These are phyloP conservation scores for Paxillus rubicundulus DNA, from an alignment of 768 basidiomycete genomes.

Conservation along the genomic window DNA sequence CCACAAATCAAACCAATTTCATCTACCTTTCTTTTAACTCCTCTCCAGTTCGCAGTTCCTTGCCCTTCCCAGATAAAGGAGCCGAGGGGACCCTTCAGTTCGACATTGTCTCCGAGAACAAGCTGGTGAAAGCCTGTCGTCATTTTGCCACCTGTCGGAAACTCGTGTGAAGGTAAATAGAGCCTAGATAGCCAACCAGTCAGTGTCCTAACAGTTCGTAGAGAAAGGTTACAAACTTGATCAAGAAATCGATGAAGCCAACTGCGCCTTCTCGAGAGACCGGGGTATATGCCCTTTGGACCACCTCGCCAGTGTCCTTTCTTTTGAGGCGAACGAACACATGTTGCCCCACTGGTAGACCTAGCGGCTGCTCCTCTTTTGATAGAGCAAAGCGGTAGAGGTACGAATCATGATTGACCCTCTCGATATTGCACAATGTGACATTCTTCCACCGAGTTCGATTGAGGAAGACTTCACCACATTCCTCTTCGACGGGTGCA, in stretches of 20 bases:
- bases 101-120: constrained; percentile 45
- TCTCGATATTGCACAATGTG: constrained; percentile 35
- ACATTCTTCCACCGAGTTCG: constrained; percentile 48
- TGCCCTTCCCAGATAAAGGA: constrained; percentile 51
- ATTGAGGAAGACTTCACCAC: constrained; percentile 38
- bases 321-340: constrained; percentile 49
- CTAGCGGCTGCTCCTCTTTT: constrained; percentile 40
- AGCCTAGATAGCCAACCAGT: constrained; percentile 31
- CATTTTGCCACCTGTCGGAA: constrained; percentile 52
- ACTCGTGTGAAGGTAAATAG: constrained; percentile 38
- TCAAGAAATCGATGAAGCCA: constrained; percentile 51
- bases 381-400: constrained; percentile 51
- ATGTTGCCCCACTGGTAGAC: constrained; percentile 59
- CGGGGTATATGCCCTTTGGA: constrained; percentile 61
- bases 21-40: constrained; percentile 31
- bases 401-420: constrained; percentile 48
- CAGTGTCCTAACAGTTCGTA: neutral
- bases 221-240: constrained; percentile 40
- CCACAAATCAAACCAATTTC: constrained; percentile 56
- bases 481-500: constrained; percentile 7
- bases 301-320: constrained; percentile 41
- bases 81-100: constrained; percentile 60
- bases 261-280: constrained; percentile 41
- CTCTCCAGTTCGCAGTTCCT: constrained; percentile 38
- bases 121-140: constrained; percentile 47